Conservation (phyloP, 495 filamentous ascomycete genomes). For the Aspergillus homomorphus region DNA sequence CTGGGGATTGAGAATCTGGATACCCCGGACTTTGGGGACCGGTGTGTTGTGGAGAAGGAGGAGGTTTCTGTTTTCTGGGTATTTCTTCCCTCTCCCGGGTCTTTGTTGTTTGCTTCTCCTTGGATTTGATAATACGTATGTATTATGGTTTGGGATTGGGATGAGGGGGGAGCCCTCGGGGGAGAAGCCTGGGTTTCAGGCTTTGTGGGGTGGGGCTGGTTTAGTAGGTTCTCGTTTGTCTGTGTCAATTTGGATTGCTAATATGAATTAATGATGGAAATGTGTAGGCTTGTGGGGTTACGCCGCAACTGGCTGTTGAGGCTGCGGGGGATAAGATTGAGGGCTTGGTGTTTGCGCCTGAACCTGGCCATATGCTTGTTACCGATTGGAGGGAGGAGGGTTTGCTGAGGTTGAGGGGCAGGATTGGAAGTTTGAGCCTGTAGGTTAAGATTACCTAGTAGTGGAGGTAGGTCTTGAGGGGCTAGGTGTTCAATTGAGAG, state of each 20-base stretch:
- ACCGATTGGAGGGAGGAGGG: constrained; percentile 37
- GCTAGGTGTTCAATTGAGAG: no score
- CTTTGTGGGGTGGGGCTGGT: background rate
- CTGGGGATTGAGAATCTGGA: constrained; percentile 47
- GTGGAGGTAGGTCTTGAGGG: no score
- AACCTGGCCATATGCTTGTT: constrained; percentile 55
- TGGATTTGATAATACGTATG: no score
- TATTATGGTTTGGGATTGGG: no score
- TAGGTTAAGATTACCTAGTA: no score
- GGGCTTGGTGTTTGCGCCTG: constrained; percentile 52
- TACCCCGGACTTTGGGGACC: constrained; percentile 45
- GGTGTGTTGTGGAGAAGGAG: constrained; percentile 32
- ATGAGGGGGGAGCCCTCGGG: no score
- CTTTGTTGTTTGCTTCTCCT: no score
- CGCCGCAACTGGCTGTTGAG: constrained; percentile 56
- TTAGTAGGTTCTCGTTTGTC: no score
- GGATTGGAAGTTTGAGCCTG: background rate
- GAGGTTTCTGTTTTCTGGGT: constrained; percentile 55
- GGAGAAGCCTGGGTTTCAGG: no score
- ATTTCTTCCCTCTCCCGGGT: constrained; percentile 4
- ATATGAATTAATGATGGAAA: background rate
- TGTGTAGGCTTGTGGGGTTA: constrained; percentile 52
- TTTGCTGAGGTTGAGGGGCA: constrained; percentile 14
- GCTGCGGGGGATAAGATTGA: constrained; percentile 37
- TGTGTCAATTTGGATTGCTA: no score